Evolutionary conservation across 495 filamentous ascomycete species (phyloP).

Genomic region (Trichoderma erinaceum): DNA sequence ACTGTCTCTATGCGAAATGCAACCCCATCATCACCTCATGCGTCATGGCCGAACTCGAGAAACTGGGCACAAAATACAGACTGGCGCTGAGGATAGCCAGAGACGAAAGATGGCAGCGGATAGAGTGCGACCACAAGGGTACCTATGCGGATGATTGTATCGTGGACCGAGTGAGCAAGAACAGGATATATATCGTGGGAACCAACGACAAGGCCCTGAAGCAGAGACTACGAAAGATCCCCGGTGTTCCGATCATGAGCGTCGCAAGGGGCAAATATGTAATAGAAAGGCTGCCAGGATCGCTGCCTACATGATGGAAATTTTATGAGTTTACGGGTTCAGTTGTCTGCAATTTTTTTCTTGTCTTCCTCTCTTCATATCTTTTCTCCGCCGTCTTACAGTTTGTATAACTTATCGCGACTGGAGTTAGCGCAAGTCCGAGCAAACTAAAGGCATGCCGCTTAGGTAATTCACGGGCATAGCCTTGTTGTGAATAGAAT

Average conservation of each 20-base stretch:
- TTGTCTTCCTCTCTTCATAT: not conserved
- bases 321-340: not conserved
- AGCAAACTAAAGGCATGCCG: not conserved
- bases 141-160: constrained; percentile 86
- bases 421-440: constrained; percentile 13
- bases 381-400: not conserved
- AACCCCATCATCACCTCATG: constrained; percentile 67
- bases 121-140: constrained; percentile 83
- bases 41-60: constrained; percentile 74
- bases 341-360: not conserved
- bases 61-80: constrained; percentile 82
- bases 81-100: constrained; percentile 86
- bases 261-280: constrained; percentile 82
- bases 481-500: not conserved
- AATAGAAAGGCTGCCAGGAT: constrained; percentile 84
- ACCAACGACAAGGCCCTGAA: constrained; percentile 85
- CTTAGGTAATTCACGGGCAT: not conserved
- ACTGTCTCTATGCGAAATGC: constrained; percentile 63
- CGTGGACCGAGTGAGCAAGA: constrained; percentile 73
- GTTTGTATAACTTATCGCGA: not conserved
- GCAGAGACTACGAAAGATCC: constrained; percentile 73
- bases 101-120: constrained; percentile 79
- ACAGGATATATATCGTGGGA: constrained; percentile 79
- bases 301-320: constrained; percentile 34
- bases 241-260: constrained; percentile 51